Evolutionary conservation across 1,284 basidiomycete species (phyloP).

Genomic region (Sanghuangporus weigelae): DNA sequence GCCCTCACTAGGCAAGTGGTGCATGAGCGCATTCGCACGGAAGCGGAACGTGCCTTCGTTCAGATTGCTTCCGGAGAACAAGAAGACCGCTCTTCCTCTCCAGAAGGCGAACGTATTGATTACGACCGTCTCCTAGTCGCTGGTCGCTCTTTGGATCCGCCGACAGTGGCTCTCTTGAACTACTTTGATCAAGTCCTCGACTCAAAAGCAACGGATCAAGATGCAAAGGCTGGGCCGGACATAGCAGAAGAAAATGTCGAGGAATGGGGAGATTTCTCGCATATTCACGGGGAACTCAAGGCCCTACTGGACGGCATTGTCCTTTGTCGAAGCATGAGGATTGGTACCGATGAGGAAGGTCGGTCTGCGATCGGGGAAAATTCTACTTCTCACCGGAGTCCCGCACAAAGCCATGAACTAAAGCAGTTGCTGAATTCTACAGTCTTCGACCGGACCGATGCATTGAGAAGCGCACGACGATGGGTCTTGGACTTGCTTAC

Average conservation of each 20-base stretch:
- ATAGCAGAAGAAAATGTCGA: background rate
- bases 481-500: conserved; percentile 45
- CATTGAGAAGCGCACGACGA: conserved; percentile 62
- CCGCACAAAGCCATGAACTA: conserved; percentile 36
- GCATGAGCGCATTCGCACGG: conserved; percentile 43
- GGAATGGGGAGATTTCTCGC: conserved; percentile 24
- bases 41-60: conserved; percentile 48
- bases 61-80: conserved; percentile 35
- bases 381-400: conserved; percentile 33
- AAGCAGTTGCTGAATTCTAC: conserved; percentile 48
- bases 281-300: conserved; percentile 25
- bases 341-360: conserved; percentile 10
- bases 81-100: conserved; percentile 24
- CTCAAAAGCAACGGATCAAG: background rate
- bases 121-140: conserved; percentile 47
- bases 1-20: conserved; percentile 46
- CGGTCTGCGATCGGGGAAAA: background rate
- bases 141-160: conserved; percentile 55
- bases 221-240: background rate
- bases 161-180: conserved; percentile 45
- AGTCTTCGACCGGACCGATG: conserved; percentile 46
- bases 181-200: conserved; percentile 48
- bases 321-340: conserved; percentile 42
- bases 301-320: conserved; percentile 49
- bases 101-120: conserved; percentile 32